phyloP scores from a whole-genome alignment of 2,329 filamentous ascomycete species.

The Neonectria ditissima region DNA sequence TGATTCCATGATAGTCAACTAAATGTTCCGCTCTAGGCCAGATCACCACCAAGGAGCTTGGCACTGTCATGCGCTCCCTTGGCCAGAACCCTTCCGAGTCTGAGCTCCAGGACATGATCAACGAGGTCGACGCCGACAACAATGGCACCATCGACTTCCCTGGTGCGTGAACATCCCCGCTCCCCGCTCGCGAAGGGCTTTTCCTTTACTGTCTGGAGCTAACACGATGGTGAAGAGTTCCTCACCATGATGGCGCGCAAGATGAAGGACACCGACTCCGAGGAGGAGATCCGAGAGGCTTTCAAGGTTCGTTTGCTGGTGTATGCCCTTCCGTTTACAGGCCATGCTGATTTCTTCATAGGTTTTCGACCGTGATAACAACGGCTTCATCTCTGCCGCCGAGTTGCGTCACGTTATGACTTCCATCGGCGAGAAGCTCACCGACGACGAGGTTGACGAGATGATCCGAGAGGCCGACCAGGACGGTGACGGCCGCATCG shows the following conservation, averaged over 20 bases:
- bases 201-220: slow-evolving; percentile 19
- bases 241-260: slow-evolving; percentile 94
- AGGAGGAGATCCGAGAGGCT: slow-evolving; percentile 90
- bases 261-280: slow-evolving; percentile 94
- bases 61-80: slow-evolving; percentile 90
- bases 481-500: slow-evolving; percentile 88
- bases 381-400: slow-evolving; percentile 89
- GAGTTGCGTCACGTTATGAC: slow-evolving; percentile 93
- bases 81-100: slow-evolving; percentile 92
- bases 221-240: slow-evolving; percentile 71
- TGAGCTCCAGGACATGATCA: slow-evolving; percentile 93
- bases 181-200: not conserved
- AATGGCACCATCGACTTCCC: slow-evolving; percentile 94
- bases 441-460: slow-evolving; percentile 90
- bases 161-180: slow-evolving; percentile 65
- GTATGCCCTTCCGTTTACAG: not conserved
- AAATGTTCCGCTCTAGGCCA: slow-evolving; percentile 69
- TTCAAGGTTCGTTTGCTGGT: slow-evolving; percentile 73
- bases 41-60: slow-evolving; percentile 92
- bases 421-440: slow-evolving; percentile 91
- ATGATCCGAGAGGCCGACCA: slow-evolving; percentile 94
- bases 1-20: slow-evolving; percentile 30
- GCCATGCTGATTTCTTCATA: slow-evolving; percentile 43
- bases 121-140: slow-evolving; percentile 92
- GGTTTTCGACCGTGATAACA: slow-evolving; percentile 91